phyloP scores from a whole-genome alignment of 2,329 filamentous ascomycete genomes.

The Knoxdaviesia proteae region DNA sequence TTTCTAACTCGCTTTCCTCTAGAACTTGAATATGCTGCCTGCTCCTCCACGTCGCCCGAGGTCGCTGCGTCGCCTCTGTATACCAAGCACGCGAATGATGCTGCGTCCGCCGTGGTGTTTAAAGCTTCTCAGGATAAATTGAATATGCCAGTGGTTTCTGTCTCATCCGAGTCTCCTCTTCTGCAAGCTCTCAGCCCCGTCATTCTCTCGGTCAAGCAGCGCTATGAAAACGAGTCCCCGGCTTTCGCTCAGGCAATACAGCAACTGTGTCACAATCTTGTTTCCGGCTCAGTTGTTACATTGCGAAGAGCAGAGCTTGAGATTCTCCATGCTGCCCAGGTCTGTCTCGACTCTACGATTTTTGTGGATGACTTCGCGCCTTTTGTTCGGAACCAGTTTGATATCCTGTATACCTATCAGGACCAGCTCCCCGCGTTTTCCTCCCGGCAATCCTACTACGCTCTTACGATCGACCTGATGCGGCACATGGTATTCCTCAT shows the following conservation, averaged over 20 bases:
- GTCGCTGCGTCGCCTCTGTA: conserved; percentile 20
- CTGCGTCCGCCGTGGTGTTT: not conserved
- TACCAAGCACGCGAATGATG: conserved; percentile 18
- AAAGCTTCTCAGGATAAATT: too few species aligned
- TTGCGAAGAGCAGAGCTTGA: conserved; percentile 29
- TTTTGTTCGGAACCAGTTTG: conserved; percentile 18
- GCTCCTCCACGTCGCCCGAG: conserved; percentile 8
- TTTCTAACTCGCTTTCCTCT: not conserved
- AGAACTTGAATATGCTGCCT: conserved; percentile 26
- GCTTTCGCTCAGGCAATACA: too few species aligned
- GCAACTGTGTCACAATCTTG: too few species aligned
- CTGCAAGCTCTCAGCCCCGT: too few species aligned
- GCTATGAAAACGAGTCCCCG: too few species aligned
- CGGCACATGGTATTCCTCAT: too few species aligned
- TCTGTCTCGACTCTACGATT: conserved; percentile 9
- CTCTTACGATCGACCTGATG: too few species aligned
- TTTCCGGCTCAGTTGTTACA: conserved; percentile 8
- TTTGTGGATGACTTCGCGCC: conserved; percentile 18
- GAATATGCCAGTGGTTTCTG: too few species aligned
- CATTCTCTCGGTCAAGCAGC: too few species aligned
- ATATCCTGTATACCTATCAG: conserved; percentile 17
- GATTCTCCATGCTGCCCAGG: conserved; percentile 28
- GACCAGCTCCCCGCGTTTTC: too few species aligned
- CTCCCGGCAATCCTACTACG: too few species aligned
- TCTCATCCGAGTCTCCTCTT: too few species aligned